Evolutionary conservation across 805 yeast genomes (phyloP), one percentile per base, ranked within the genome.

Genomic region (Candida maesae): DNA sequence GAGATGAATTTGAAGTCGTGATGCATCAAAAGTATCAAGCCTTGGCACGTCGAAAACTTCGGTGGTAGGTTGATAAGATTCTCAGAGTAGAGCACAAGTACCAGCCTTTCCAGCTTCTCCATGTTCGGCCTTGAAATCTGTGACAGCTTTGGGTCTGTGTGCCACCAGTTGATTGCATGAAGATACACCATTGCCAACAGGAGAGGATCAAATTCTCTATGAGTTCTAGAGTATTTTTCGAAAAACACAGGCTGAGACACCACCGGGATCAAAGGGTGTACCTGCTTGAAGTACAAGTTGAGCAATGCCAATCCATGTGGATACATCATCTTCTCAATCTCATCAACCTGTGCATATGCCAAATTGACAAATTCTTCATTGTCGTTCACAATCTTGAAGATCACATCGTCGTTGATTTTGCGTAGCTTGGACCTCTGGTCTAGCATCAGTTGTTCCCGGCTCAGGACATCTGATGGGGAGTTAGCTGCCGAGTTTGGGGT

Each of bases 31-130:
- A 70, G 47, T 20, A 69, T 46, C 5, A 70, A 62, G 0, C 68
- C 69, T 47, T 70, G 74, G 15, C 68, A 56, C 2, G 65, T 63
- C 4, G 69, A 60, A 20, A 65, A 51, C 24, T 66, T 58, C 25
- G 54, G 54, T 2, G 65, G 54, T 9, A 50, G 29, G 33, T 55
- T 55, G 15, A 50, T 49, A 17, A 56, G 28, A 27, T 51, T 50
- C 23, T 59, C 63, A 11, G 55, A 50, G 41, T 56, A 55, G 2
- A 59, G 39, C 4, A 59, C 50, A 6, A 51, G 34, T 3, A 59
- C 52, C 12, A 58, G 37, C 38, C 55, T 47, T 34, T 61, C 65
- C 21, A 61, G 33, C 25, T 55, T 55, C 9, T 45, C 46, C 20
- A 41, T 49, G 36, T 55, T 47, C 9, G 60, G 60, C 21, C 46